These are phyloP conservation scores for Naganishia sp. DNA, from an alignment of 1,284 basidiomycete genomes.

Conservation along the genomic window DNA sequence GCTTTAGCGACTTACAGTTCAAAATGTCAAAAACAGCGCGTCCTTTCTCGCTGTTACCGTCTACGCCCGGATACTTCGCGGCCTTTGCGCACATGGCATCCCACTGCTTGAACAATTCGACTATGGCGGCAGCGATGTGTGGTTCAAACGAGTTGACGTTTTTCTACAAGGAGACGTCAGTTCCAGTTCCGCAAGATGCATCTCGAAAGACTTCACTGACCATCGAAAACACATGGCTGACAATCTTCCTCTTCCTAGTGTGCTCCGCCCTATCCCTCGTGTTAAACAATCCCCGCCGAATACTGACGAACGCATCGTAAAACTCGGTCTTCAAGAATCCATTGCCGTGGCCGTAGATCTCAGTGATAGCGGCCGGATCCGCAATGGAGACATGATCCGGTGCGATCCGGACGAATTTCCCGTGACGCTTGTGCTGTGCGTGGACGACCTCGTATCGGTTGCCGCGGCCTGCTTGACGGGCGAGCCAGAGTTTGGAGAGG, in stretches of 20 bases:
- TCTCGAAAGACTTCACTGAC: background rate
- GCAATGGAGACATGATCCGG: conserved; percentile 84
- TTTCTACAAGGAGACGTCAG: conserved; percentile 56
- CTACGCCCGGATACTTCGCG: conserved; percentile 47
- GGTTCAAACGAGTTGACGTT: conserved; percentile 72
- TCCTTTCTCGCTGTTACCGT: conserved; percentile 58
- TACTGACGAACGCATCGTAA: conserved; percentile 74
- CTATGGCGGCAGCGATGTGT: conserved; percentile 69
- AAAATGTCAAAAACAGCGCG: conserved; percentile 69
- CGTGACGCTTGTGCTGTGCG: conserved; percentile 71
- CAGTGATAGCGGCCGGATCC: conserved; percentile 71
- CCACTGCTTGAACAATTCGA: conserved; percentile 70
- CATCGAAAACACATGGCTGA: conserved; percentile 79
- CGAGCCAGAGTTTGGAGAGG: conserved; percentile 77
- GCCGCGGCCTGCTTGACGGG: conserved; percentile 64
- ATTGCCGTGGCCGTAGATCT: conserved; percentile 73
- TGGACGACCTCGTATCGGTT: conserved; percentile 77
- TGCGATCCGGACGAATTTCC: conserved; percentile 78
- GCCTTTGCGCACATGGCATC: conserved; percentile 68
- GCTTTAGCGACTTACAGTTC: conserved; percentile 15
- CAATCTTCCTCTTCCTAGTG: conserved; percentile 83
- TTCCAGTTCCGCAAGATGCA: background rate
- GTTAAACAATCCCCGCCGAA: conserved; percentile 58
- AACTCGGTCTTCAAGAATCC: conserved; percentile 72
- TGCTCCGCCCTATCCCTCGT: conserved; percentile 75